Evolutionary conservation across 2,329 filamentous ascomycete species (phyloP).

Genomic region (Whalleya microplaca): DNA sequence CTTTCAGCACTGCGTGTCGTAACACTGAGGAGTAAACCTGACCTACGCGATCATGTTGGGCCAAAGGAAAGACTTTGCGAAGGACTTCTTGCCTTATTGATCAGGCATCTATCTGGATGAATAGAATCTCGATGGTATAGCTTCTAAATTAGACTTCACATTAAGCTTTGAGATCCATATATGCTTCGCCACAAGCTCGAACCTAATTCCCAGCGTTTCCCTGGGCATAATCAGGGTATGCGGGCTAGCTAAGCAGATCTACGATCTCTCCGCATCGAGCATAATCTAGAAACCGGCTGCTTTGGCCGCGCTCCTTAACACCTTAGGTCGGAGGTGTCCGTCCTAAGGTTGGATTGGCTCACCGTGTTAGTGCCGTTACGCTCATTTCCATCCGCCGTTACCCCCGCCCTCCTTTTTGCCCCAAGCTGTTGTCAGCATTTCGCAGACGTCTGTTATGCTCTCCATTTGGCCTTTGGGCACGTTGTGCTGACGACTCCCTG

Average conservation of each 20-base stretch:
- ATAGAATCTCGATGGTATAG: not conserved
- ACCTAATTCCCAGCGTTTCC: constrained; percentile 9
- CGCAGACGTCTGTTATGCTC: not conserved
- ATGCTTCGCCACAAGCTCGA: not conserved
- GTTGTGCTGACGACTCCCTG: not conserved
- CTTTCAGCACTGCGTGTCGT: not conserved
- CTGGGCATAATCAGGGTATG: constrained; percentile 7
- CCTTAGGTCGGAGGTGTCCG: constrained; percentile 8
- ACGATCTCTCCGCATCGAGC: constrained; percentile 12
- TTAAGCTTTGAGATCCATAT: constrained; percentile 1
- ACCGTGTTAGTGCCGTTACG: constrained; percentile 12
- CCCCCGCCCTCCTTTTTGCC: constrained; percentile 2
- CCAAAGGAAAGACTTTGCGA: not conserved
- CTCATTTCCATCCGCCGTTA: constrained; percentile 1
- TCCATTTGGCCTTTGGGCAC: not conserved
- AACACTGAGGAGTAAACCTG: not conserved
- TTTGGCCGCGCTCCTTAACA: constrained; percentile 17
- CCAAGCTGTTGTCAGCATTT: constrained; percentile 5
- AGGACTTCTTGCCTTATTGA: not conserved
- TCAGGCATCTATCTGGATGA: no score
- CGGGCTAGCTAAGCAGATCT: constrained; percentile 9
- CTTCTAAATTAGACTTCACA: constrained; percentile 4
- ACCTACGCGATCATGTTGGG: not conserved
- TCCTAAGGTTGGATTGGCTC: constrained; percentile 18
- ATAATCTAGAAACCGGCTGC: constrained; percentile 16